Evolutionary conservation across 257 asterid species (phyloP).

Genomic region (Scutellaria minor): DNA sequence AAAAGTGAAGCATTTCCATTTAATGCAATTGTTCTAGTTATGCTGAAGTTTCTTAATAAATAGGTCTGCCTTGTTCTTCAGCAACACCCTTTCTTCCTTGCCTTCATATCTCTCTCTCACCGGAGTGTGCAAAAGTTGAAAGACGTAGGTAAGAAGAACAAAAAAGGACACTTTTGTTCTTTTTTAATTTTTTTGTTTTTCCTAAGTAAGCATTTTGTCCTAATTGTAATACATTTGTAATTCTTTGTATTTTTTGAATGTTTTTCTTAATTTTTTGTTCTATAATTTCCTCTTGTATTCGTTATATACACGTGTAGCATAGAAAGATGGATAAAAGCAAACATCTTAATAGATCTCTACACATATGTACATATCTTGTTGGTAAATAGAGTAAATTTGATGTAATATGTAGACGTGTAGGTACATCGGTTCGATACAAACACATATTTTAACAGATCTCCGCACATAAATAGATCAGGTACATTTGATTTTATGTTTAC

Average conservation of each 20-base stretch:
- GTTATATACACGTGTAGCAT: too few species aligned
- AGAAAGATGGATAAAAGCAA: too few species aligned
- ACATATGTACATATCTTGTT: too few species aligned
- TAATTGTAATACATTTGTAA: background rate
- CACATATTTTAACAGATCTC: too few species aligned
- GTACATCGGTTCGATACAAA: too few species aligned
- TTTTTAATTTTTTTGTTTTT: background rate
- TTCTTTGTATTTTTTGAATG: background rate
- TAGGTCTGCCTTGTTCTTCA: background rate
- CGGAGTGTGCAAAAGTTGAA: background rate
- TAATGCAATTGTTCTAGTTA: slow-evolving; percentile 17
- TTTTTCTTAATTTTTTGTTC: background rate
- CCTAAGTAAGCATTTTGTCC: background rate
- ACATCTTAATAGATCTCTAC: too few species aligned
- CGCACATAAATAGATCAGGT: too few species aligned
- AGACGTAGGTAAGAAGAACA: background rate
- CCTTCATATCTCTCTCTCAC: too few species aligned
- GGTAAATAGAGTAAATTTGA: too few species aligned
- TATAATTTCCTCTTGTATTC: too few species aligned
- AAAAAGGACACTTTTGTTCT: background rate
- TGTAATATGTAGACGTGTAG: too few species aligned
- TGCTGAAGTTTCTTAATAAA: slow-evolving; percentile 24
- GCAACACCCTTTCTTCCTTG: background rate
- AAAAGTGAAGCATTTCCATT: slow-evolving; percentile 1
- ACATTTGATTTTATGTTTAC: too few species aligned